Conservation (phyloP, 2,329 filamentous ascomycete species). For the Dactylellina sp. region DNA sequence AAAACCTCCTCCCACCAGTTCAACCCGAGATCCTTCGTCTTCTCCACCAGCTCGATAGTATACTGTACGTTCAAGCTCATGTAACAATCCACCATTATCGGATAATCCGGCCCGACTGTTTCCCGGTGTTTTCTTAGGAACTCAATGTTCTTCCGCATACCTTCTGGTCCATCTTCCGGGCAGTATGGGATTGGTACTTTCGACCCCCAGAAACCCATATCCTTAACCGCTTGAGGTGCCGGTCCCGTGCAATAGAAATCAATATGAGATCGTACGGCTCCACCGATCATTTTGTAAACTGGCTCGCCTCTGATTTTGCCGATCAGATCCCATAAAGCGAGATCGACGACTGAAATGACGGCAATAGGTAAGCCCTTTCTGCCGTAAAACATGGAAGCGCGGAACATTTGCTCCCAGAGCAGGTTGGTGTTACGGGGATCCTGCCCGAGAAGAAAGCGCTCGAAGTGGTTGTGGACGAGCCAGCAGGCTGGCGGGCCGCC, state of each 20-base stretch:
- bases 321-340: constrained; percentile 90
- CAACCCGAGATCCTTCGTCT: constrained; percentile 83
- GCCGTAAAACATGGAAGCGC: constrained; percentile 94
- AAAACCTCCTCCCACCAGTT: constrained; percentile 99
- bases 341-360: constrained; percentile 92
- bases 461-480: constrained; percentile 92
- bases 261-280: constrained; percentile 83
- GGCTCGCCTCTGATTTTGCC: constrained; percentile 93
- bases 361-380: constrained; percentile 90
- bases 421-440: constrained; percentile 92
- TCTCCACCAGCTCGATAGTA: constrained; percentile 89
- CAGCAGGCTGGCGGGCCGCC: constrained; percentile 93
- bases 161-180: constrained; percentile 84
- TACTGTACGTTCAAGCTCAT: constrained; percentile 95
- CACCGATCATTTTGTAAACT: constrained; percentile 93
- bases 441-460: constrained; percentile 87
- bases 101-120: constrained; percentile 87
- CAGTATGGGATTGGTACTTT: constrained; percentile 92
- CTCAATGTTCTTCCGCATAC: constrained; percentile 87
- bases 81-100: constrained; percentile 95
- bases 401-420: constrained; percentile 96
- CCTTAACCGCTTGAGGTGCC: constrained; percentile 80
- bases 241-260: constrained; percentile 96
- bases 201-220: constrained; percentile 88
- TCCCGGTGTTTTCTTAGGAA: constrained; percentile 87